Conservation (phyloP, 257 asterid species). For the Solanum tacnaense region DNA sequence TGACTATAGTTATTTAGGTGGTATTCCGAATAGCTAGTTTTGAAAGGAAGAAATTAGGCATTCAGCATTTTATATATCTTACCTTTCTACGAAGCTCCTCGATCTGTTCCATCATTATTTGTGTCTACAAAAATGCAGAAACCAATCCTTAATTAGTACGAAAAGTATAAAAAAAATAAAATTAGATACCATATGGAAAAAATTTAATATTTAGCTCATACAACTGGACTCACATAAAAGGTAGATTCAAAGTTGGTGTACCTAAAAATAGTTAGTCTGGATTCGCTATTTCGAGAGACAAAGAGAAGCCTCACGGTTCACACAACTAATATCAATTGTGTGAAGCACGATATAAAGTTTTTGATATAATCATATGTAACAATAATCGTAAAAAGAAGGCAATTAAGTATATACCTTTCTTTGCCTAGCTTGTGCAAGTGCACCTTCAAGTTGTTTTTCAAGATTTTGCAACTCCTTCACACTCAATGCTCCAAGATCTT, state of each 20-base stretch:
- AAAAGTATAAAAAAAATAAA: neutral
- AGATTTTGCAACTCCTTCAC: conserved; percentile 82
- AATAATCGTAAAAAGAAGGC: neutral
- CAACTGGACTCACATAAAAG: neutral
- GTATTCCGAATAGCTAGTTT: neutral
- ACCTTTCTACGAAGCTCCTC: conserved; percentile 93
- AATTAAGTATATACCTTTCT: conserved; percentile 50
- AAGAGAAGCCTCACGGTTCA: neutral
- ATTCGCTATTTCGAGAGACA: neutral
- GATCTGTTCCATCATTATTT: conserved; percentile 74
- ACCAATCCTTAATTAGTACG: neutral
- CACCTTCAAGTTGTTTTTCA: conserved; percentile 85
- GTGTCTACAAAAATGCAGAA: conserved; percentile 36
- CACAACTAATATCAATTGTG: neutral
- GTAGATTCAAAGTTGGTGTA: neutral
- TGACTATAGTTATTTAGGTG: neutral
- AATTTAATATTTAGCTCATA: neutral
- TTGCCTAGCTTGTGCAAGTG: conserved; percentile 79
- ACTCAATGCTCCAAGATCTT: conserved; percentile 79
- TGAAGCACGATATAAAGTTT: neutral
- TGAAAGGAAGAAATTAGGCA: too few species aligned
- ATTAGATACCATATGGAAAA: neutral
- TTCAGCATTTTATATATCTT: neutral
- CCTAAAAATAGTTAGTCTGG: neutral
- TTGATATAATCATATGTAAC: neutral